Evolutionary conservation across 306 rosid species (phyloP), one percentile per base, ranked within the genome.

Genomic region (Acacia acuminata): DNA sequence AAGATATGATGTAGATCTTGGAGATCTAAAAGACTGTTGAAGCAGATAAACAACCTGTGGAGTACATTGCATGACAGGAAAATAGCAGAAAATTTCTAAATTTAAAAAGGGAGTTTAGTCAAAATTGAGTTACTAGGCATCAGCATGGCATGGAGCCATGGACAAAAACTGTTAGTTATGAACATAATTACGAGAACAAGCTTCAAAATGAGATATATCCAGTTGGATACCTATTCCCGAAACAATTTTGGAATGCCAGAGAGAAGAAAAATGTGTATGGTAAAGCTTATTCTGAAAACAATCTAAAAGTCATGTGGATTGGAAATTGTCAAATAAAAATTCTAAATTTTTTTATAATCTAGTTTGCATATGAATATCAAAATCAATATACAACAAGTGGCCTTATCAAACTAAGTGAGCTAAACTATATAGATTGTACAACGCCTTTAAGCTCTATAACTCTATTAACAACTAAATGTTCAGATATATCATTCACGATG

Each of bases 41-140:
- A 9, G 10, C 66, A 75, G 15, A 78, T 25, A 63, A 69, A 69
- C 81, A 86, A 32, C 85, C 25, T 25, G 63, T 30, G 75, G 58
- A 56, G 77, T 22, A 75, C 10, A 47, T 50, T 14, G 50, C n/a
- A 61, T 12, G 45, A 68, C 36, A 56, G 38, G 66, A 80, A 44
- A 73, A 58, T 61, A 42, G 67, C 77, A 51, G 38, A 13, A 16
- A 77, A 47, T 17, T 38, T 22, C 20, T 24, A 10, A 77, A 72
- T 48, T 51, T n/a, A 68, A 68, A 51, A 81, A 77, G 65, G 16
- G 70, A 77, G 76, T 56, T 73, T 84, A 27, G 25, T 74, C n/a
- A 42, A 10, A 40, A 70, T 1, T 70, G 75, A 70, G 51, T n/a
- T 70, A n/a, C 44, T 17, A 20, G 32, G 50, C 27, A 86, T 63